A percentile compares a stretch with the other conserved stretches of the same genome.
Evolutionary conservation across 2,329 filamentous ascomycete genomes (phyloP).

Genomic region (Pseudogymnoascus sp.): DNA sequence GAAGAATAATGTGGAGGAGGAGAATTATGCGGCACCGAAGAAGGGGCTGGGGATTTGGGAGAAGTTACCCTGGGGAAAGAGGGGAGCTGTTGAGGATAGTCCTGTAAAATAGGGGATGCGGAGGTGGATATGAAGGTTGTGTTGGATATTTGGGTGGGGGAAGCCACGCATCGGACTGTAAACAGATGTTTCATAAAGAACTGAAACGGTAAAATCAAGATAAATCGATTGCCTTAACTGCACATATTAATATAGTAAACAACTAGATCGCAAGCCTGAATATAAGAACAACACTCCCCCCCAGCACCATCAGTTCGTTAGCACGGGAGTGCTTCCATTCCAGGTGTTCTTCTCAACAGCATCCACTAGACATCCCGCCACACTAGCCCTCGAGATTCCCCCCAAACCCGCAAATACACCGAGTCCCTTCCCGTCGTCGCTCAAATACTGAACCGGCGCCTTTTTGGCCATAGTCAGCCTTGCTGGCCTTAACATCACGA

Average conservation of each 20-base stretch:
- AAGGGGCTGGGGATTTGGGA: neutral
- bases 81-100: neutral
- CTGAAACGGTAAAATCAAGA: neutral
- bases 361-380: conserved; percentile 39
- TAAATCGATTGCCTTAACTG: neutral
- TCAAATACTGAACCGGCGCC: conserved; percentile 11
- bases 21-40: conserved; percentile 39
- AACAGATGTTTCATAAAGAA: neutral
- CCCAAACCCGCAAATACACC: conserved; percentile 11
- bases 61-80: neutral
- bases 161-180: neutral
- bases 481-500: conserved; percentile 14
- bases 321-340: conserved; percentile 38
- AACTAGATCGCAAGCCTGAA: neutral
- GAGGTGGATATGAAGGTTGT: neutral
- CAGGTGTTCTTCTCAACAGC: conserved; percentile 35
- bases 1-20: conserved; percentile 69
- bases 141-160: neutral
- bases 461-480: conserved; percentile 14
- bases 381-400: conserved; percentile 26
- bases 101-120: neutral
- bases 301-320: conserved; percentile 32
- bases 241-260: neutral
- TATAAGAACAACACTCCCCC: neutral
- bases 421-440: conserved; percentile 14